Percentiles rank a stretch among this genome's conserved stretches.
These are phyloP conservation scores for Carex arenaria DNA, from an alignment of 202 grass and related monocot species.

Conservation along the genomic window DNA sequence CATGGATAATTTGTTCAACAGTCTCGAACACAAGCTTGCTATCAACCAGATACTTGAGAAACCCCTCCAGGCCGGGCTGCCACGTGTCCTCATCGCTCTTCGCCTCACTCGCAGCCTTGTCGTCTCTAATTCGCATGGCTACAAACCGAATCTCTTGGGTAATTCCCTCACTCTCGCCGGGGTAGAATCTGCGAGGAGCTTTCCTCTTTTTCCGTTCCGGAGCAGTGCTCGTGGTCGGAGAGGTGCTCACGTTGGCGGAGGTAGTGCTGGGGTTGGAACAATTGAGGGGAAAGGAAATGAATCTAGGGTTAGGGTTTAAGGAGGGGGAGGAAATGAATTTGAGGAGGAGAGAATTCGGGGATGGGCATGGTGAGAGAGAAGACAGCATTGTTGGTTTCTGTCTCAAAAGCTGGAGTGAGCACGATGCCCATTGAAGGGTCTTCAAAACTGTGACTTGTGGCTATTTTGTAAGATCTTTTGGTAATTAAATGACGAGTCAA, in stretches of 20 bases:
- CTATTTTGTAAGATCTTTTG: too few species aligned
- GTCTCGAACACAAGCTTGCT: conserved; percentile 90
- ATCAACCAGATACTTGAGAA: conserved; percentile 76
- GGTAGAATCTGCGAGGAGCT: conserved; percentile 48
- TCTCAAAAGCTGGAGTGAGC: too few species aligned
- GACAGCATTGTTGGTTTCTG: conserved; percentile 11
- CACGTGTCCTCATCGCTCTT: conserved; percentile 31
- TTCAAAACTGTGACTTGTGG: too few species aligned
- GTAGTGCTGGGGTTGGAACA: conserved; percentile 24
- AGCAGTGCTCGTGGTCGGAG: not conserved
- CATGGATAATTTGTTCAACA: conserved; percentile 65
- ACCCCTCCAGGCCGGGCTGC: conserved; percentile 68
- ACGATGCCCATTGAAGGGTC: not conserved
- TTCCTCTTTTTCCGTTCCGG: conserved; percentile 26
- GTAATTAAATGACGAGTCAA: too few species aligned
- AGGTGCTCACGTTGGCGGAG: conserved; percentile 24
- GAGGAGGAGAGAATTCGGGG: conserved; percentile 3
- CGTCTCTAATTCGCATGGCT: conserved; percentile 75
- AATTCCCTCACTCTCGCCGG: conserved; percentile 70
- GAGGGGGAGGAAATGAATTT: not conserved
- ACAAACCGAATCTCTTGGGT: conserved; percentile 95
- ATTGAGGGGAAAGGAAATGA: not conserved
- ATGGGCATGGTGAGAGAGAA: conserved; percentile 8
- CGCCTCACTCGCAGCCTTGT: not conserved
- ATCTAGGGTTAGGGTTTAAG: conserved; percentile 18